Evolutionary conservation across 192 early-diverging fungal genomes (phyloP).

Genomic region (Geosiphon pyriformis): DNA sequence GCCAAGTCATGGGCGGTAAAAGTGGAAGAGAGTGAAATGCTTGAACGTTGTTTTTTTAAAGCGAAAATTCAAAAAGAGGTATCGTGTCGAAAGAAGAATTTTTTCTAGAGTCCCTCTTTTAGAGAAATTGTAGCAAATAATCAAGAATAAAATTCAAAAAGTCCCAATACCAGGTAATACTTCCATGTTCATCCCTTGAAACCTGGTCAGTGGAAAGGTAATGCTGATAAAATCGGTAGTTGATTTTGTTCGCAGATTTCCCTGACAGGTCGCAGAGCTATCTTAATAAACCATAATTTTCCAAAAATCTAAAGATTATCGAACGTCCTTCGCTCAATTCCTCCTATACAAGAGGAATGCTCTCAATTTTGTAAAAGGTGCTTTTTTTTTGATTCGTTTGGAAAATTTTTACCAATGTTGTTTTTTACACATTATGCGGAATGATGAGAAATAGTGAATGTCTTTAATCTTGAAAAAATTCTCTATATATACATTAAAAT

Average conservation of each 20-base stretch:
- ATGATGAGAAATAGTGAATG: too few relatives aligned
- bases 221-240: too few relatives aligned
- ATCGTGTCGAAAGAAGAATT: background rate
- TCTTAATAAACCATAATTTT: background rate
- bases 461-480: too few relatives aligned
- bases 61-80: background rate
- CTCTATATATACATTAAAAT: too few relatives aligned
- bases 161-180: background rate
- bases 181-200: background rate
- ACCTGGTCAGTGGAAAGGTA: background rate
- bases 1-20: background rate
- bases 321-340: too few relatives aligned
- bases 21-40: background rate
- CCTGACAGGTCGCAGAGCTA: too few relatives aligned
- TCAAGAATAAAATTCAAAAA: background rate
- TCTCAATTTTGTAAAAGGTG: background rate
- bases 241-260: too few relatives aligned
- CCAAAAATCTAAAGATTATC: background rate
- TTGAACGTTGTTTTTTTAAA: background rate
- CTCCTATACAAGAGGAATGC: too few relatives aligned
- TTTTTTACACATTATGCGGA: background rate
- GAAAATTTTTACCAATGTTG: background rate
- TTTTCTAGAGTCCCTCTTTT: background rate
- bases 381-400: background rate
- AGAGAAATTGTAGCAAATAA: background rate